Base-by-base conservation (phyloP, 495 filamentous ascomycete species). In the Lophiotrema nucula region DNA sequence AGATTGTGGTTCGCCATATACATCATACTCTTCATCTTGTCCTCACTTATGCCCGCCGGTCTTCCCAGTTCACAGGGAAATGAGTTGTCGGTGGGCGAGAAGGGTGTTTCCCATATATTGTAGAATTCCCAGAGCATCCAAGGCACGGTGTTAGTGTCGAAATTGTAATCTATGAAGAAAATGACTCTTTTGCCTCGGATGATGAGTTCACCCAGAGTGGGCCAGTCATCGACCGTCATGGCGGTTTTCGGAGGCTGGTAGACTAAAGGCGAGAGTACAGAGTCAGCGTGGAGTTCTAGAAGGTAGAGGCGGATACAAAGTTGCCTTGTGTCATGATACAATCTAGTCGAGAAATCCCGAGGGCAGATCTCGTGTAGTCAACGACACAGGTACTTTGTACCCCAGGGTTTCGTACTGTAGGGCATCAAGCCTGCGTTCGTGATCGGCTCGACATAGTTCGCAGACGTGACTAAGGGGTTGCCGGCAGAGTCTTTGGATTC, bases 1-100 rank as follows among this genome's bases (percentile, higher is more conserved):
- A 96, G 74, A 68, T 96, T 96, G 70, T 97, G 92, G 63, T 97
- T 97, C 55, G 89, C 88, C 73, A 96, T 84, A 57, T 95, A 95
- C 77, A 96, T 77, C 45, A 87, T 76, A 4, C 79, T 75, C 54
- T 74, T 70, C 0, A 82, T 81, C 23, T 83, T 76, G 4, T 77
- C 66, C 4, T 68, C 59, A 24, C 63, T 64, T 52, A 92, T 69
- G 4, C 79, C 77, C 0, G 89, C 85, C 18, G 84, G 84, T 2
- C 84, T 74, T 61, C 84, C 75, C 50, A 75, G 64, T 0, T 74
- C 80, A 65, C 84, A 87, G 1, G 84, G 83, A 68, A 87, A 87
- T 19, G 52, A 65, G 12, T 65, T 62, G 65, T 86, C 69, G 0
- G 81, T 84, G 0, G 84, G 84, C 15, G 79, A 82, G 62, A 83